phyloP scores from a whole-genome alignment of 2,329 filamentous ascomycete species.

The Gnomoniopsis sp. region DNA sequence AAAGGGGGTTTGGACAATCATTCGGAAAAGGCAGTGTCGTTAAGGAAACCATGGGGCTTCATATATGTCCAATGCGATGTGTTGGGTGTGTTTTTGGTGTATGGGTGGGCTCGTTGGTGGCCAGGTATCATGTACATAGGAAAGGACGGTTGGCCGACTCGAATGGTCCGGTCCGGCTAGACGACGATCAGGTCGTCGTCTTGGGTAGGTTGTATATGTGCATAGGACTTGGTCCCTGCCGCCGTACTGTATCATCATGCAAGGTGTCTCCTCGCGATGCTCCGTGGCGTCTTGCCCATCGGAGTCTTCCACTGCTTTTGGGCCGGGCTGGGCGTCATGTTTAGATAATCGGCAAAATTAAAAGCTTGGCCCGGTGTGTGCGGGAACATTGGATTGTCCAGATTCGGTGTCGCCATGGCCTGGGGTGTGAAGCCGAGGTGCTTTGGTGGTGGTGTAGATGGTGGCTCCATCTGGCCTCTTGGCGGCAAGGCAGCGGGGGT shows the following conservation, averaged over 20 bases:
- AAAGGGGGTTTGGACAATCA: background rate
- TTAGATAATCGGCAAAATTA: constrained; percentile 96
- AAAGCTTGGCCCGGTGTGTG: constrained; percentile 80
- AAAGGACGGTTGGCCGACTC: background rate
- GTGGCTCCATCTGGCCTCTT: constrained; percentile 60
- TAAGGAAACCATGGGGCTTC: background rate
- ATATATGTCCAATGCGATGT: background rate
- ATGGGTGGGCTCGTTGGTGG: constrained; percentile 3
- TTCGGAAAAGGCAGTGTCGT: background rate
- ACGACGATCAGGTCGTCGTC: background rate
- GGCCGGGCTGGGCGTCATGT: constrained; percentile 92
- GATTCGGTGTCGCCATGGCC: constrained; percentile 84
- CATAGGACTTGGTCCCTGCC: background rate
- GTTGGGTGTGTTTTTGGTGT: background rate
- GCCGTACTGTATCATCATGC: constrained; percentile 62
- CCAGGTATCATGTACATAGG: constrained; percentile 19
- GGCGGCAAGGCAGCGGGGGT: constrained; percentile 67
- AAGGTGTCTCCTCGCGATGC: constrained; percentile 68
- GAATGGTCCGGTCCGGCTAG: background rate
- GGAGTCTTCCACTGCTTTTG: constrained; percentile 89
- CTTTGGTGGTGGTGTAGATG: constrained; percentile 73
- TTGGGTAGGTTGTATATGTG: background rate
- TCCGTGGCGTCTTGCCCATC: constrained; percentile 55
- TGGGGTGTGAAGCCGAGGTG: constrained; percentile 71
- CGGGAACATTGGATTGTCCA: constrained; percentile 60